A percentile compares a stretch with the other conserved stretches of the same genome.
Conservation (phyloP, 352 stramenopile genomes). For the Phytophthora sp. region DNA sequence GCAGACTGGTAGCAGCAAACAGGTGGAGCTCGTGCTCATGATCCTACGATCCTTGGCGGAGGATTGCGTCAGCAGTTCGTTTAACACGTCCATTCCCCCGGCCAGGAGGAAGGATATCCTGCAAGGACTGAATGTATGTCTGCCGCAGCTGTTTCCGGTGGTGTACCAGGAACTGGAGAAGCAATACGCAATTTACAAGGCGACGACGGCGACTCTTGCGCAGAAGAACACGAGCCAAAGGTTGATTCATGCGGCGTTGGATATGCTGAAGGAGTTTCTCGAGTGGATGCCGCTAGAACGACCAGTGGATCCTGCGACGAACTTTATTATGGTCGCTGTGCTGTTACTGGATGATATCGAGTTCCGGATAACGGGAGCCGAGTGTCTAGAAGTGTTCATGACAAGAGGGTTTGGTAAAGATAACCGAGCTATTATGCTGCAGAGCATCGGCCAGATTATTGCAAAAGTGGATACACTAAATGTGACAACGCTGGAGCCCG, state of each 20-base stretch:
- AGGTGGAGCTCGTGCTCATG: constrained; percentile 77
- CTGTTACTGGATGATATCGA: constrained; percentile 58
- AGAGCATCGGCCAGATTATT: constrained; percentile 60
- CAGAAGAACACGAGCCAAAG: constrained; percentile 48
- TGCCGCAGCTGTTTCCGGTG: constrained; percentile 70
- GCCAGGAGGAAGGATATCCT: constrained; percentile 80
- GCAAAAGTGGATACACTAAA: constrained; percentile 61
- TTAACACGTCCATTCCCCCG: constrained; percentile 81
- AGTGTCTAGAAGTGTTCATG: constrained; percentile 79
- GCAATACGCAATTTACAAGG: constrained; percentile 65
- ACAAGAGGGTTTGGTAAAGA: constrained; percentile 77
- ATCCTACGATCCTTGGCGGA: constrained; percentile 76
- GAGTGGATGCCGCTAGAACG: constrained; percentile 83
- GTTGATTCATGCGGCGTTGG: constrained; percentile 64
- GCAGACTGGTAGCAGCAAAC: constrained; percentile 42
- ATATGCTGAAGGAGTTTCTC: constrained; percentile 84
- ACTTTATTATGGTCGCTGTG: constrained; percentile 70
- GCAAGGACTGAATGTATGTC: constrained; percentile 75
- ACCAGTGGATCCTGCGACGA: constrained; percentile 55
- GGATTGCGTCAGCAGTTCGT: constrained; percentile 80
- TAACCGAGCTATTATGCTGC: constrained; percentile 62
- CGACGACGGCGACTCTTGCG: constrained; percentile 4
- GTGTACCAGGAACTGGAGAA: constrained; percentile 80
- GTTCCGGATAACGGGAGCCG: constrained; percentile 61
- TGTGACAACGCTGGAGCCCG: constrained; percentile 45